Conservation (phyloP, 176 grass and related monocot species). For the Leersia perrieri region DNA sequence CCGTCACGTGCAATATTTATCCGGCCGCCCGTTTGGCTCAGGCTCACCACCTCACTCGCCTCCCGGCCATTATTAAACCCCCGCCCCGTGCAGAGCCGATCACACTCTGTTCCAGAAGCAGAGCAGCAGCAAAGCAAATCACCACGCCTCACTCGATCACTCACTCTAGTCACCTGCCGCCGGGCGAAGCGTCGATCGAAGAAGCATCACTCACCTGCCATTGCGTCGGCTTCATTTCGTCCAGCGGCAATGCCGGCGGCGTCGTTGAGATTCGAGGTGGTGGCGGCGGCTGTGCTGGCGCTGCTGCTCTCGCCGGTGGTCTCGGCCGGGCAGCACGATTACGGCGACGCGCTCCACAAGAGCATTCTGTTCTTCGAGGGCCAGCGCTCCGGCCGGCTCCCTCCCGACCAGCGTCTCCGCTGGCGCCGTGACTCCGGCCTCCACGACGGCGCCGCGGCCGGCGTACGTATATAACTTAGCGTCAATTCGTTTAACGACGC, state of each 20-base stretch:
- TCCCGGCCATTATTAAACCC: conserved; percentile 30
- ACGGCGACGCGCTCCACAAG: conserved; percentile 79
- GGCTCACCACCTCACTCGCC: not conserved
- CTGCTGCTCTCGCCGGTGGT: conserved; percentile 31
- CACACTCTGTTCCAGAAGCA: not conserved
- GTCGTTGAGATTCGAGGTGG: not conserved
- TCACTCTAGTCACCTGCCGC: not conserved
- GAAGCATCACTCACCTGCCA: too few relatives aligned
- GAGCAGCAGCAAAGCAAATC: not conserved
- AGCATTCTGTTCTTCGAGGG: conserved; percentile 89
- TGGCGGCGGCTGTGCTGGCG: not conserved
- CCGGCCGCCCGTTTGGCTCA: conserved; percentile 29
- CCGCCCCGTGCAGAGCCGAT: not conserved
- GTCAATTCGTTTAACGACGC: not conserved
- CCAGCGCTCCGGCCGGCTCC: conserved; percentile 70
- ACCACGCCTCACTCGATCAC: not conserved
- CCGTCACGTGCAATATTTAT: conserved; percentile 47
- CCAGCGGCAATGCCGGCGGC: not conserved
- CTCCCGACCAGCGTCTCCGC: conserved; percentile 56
- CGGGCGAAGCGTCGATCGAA: not conserved
- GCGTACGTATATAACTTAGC: conserved; percentile 29
- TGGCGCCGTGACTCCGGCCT: conserved; percentile 82
- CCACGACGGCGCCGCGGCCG: conserved; percentile 61
- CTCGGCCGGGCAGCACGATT: conserved; percentile 63
- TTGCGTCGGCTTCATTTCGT: not conserved